Evolutionary conservation across 306 rosid species (phyloP).

Genomic region (Ammopiptanthus mongolicus): DNA sequence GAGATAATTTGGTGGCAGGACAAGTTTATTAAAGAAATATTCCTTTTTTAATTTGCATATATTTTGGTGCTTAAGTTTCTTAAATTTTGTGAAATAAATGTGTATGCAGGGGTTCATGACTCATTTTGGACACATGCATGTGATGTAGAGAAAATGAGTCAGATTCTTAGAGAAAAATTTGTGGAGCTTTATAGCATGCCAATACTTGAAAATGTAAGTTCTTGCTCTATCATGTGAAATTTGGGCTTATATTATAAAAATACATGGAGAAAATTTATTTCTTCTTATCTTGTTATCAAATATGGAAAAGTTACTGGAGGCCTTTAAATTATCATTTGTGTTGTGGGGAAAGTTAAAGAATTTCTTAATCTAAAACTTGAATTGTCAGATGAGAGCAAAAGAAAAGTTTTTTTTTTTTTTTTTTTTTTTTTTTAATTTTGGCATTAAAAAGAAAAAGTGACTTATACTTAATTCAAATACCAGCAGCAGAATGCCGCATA

Average conservation of each 20-base stretch:
- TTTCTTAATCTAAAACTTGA: background rate
- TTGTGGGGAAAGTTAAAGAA: background rate
- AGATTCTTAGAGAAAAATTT: conserved; percentile 61
- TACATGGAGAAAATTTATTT: background rate
- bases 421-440: no score
- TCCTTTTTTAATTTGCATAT: background rate
- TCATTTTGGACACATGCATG: conserved; percentile 93
- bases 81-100: conserved; percentile 14
- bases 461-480: no score
- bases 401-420: no score
- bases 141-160: conserved; percentile 74
- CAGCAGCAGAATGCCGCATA: no score
- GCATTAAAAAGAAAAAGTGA: no score
- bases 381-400: background rate
- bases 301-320: background rate
- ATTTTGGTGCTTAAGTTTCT: background rate
- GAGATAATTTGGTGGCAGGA: background rate
- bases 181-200: conserved; percentile 80
- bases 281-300: background rate
- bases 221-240: conserved; percentile 3
- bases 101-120: conserved; percentile 76
- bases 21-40: background rate
- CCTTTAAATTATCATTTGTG: background rate
- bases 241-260: background rate
- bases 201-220: conserved; percentile 35